phyloP scores from a whole-genome alignment of 2,329 filamentous ascomycete species.

The Neocucurbitaria cava region DNA sequence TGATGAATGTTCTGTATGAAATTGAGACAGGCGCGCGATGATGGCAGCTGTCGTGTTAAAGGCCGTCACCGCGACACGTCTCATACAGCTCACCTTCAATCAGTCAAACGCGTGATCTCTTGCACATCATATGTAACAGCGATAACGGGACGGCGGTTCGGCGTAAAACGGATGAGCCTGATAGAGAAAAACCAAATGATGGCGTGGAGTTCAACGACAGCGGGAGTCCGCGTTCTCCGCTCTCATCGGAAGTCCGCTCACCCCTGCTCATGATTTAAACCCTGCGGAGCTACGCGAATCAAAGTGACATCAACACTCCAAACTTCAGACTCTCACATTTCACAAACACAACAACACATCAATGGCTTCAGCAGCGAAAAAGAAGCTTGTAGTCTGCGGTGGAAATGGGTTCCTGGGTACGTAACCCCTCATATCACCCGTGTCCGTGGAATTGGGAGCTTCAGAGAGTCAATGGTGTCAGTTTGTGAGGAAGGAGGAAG shows the following conservation, averaged over 20 bases:
- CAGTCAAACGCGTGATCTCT: too few relatives aligned
- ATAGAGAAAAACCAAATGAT: too few relatives aligned
- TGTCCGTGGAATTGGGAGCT: background rate
- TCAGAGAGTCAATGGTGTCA: background rate
- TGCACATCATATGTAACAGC: too few relatives aligned
- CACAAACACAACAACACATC: constrained; percentile 13
- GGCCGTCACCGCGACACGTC: too few relatives aligned
- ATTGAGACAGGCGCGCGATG: too few relatives aligned
- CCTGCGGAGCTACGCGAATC: constrained; percentile 24
- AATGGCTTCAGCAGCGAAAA: constrained; percentile 66
- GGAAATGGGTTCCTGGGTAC: constrained; percentile 88
- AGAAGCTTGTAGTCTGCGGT: constrained; percentile 87
- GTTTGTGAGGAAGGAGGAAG: constrained; percentile 1
- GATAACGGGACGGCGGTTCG: too few relatives aligned
- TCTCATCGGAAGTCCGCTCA: constrained; percentile 24
- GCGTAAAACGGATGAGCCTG: too few relatives aligned
- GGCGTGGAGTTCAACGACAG: too few relatives aligned
- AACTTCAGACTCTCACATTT: constrained; percentile 8
- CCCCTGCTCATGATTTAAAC: constrained; percentile 33
- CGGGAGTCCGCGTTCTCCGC: too few relatives aligned
- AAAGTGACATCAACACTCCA: constrained; percentile 46
- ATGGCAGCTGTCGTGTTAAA: too few relatives aligned
- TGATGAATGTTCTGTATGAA: too few relatives aligned
- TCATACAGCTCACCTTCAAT: too few relatives aligned
- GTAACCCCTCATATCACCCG: constrained; percentile 30